Base-by-base conservation (phyloP, 2,329 filamentous ascomycete genomes). In the Seiridium cupressi region DNA sequence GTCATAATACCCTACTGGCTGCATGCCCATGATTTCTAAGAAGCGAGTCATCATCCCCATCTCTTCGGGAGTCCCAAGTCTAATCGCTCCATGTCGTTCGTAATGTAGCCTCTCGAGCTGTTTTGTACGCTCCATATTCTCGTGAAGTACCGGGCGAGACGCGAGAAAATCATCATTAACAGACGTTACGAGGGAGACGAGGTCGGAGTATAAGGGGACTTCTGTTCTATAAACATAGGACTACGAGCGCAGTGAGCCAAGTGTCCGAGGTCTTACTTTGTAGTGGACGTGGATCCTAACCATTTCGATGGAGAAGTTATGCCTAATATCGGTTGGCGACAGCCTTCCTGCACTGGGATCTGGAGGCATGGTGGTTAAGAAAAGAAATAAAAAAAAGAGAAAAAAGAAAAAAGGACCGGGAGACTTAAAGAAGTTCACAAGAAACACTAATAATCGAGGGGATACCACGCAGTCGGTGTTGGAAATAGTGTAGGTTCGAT, bases 1-100 rank as follows among this genome's bases (percentile, higher is more conserved):
- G 42, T 47, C 55, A 31, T 57, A 57, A 11, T 57, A 57, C 18
- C 44, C 55, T 11, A 57, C 55, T 18, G 55, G 44, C 38, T 57
- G 42, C 55, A 57, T 57, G 4, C 44, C 55, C 55, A 57, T 57
- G 10, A 57, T 34, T 6, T 8, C 53, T 10, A 57, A 34, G 32
- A 57, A 57, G n/a, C 55, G 18, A 18, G 55, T 44, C 55, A 57
- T 57, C 11, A 8, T n/a, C 11, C 10, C 35, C 55, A 57, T 57
- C 32, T 57, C 40, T 18, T 57, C 55, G 10, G 55, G 26, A 31
- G 55, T 57, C 8, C 55, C 55, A 18, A 57, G 55, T 7, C 55
- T n/a, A 32, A 57, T 57, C n/a, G 55, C 55, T 3, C 44, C 44
- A 26, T 57, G 55, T 46, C 55, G 18, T n/a, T 48, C 55, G 18